Percentiles rank a stretch among this genome's conserved stretches.
Evolutionary conservation across 148 eudicot species (phyloP).

Genomic region (Oxyria digyna): DNA sequence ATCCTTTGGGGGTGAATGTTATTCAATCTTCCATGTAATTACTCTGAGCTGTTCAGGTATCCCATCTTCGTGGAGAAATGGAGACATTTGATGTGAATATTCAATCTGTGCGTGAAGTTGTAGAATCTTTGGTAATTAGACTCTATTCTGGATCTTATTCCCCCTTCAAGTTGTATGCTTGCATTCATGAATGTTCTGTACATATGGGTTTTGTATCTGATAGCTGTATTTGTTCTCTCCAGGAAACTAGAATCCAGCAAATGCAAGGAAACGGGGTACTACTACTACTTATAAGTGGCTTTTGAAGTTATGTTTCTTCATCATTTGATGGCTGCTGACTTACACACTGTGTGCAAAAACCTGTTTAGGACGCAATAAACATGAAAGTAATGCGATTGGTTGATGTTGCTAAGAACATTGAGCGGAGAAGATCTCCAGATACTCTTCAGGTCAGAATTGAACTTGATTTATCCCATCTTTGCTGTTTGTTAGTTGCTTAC

Average conservation of each 20-base stretch:
- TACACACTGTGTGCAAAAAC: constrained; percentile 6
- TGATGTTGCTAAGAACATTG: constrained; percentile 21
- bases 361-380: constrained; percentile 31
- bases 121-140: constrained; percentile 37
- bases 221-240: constrained; percentile 16
- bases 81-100: constrained; percentile 29
- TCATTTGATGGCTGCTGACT: not conserved
- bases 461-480: not conserved
- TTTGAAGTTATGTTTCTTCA: not conserved
- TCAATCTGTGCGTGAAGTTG: constrained; percentile 29
- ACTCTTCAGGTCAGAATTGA: constrained; percentile 38
- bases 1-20: not conserved
- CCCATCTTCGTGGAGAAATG: constrained; percentile 35
- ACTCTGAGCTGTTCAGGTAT: constrained; percentile 20
- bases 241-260: constrained; percentile 51
- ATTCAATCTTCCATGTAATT: not conserved
- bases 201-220: constrained; percentile 7
- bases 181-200: not conserved
- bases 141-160: not conserved
- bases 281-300: not conserved
- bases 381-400: constrained; percentile 46
- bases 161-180: not conserved
- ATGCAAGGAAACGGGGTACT: constrained; percentile 59
- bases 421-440: constrained; percentile 24
- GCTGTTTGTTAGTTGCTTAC: not conserved